These are phyloP conservation scores for Hibiscus trionum DNA, from an alignment of 345 rosid genomes.

Conservation along the genomic window DNA sequence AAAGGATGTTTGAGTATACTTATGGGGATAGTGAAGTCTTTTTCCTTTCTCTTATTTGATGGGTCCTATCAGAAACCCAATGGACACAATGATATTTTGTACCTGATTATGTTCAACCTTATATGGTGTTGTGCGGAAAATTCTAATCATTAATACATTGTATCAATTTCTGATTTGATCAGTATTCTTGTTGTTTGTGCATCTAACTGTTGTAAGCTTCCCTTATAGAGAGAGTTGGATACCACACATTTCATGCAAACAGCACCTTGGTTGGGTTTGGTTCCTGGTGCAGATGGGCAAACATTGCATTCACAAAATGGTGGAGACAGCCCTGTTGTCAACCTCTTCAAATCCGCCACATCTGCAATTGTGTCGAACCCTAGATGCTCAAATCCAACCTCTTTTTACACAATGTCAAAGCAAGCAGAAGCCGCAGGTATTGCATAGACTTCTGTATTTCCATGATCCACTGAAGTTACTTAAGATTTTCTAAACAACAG, in stretches of 20 bases:
- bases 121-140: neutral
- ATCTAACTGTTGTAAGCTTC: constrained; percentile 20
- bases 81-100: neutral
- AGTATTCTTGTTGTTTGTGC: constrained; percentile 6
- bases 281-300: constrained; percentile 83
- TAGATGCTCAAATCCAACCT: constrained; percentile 64
- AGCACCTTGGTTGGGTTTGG: constrained; percentile 89
- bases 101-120: neutral
- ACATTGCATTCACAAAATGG: constrained; percentile 69
- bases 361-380: constrained; percentile 71
- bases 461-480: neutral
- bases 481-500: neutral
- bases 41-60: neutral
- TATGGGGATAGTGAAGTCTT: neutral
- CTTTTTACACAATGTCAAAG: constrained; percentile 89
- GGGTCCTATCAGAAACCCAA: neutral
- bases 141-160: constrained; percentile 1
- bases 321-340: constrained; percentile 86
- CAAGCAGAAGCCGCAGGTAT: constrained; percentile 99
- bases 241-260: constrained; percentile 85
- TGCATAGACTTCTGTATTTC: neutral
- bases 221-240: constrained; percentile 76
- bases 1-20: neutral
- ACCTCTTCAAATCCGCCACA: constrained; percentile 80
- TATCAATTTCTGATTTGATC: constrained; percentile 4